Conservation (phyloP, 1,284 basidiomycete species). For the Hemileia vastatrix region DNA sequence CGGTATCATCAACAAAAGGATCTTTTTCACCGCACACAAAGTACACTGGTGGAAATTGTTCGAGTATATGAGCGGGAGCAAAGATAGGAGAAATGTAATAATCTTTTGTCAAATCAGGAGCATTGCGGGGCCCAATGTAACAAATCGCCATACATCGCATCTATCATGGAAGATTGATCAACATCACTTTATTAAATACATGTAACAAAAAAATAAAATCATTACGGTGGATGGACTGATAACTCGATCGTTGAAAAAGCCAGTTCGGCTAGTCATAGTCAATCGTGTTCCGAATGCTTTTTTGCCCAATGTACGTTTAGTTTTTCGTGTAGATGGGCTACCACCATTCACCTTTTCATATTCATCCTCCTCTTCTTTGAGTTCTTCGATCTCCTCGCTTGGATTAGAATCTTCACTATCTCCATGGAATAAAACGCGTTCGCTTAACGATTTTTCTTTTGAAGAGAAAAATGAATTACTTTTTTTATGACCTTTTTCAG, state of each 20-base stretch:
- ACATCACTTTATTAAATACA: slow-evolving; percentile 53
- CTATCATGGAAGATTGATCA: slow-evolving; percentile 54
- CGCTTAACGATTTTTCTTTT: slow-evolving; percentile 47
- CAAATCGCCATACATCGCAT: slow-evolving; percentile 98
- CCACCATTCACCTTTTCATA: slow-evolving; percentile 21
- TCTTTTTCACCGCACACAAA: slow-evolving; percentile 72
- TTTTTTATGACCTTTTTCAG: too few species aligned
- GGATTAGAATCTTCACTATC: slow-evolving; percentile 14
- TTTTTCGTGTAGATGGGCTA: background rate
- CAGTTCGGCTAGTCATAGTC: slow-evolving; percentile 91
- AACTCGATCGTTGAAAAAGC: slow-evolving; percentile 76
- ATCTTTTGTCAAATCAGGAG: slow-evolving; percentile 87
- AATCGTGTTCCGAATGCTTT: slow-evolving; percentile 64
- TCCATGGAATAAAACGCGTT: slow-evolving; percentile 35
- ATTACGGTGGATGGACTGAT: slow-evolving; percentile 12
- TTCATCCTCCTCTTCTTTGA: slow-evolving; percentile 23
- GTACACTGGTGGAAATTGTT: slow-evolving; percentile 76
- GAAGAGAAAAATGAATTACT: slow-evolving; percentile 32
- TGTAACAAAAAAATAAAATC: background rate
- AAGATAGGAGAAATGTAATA: slow-evolving; percentile 91
- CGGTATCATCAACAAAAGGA: slow-evolving; percentile 86
- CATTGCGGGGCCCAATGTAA: slow-evolving; percentile 82
- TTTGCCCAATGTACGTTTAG: slow-evolving; percentile 27
- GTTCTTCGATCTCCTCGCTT: slow-evolving; percentile 10
- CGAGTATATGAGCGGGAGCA: slow-evolving; percentile 69